Evolutionary conservation across 768 basidiomycete genomes (phyloP), one percentile per base, ranked within the genome.

Genomic region (Trametes maxima): DNA sequence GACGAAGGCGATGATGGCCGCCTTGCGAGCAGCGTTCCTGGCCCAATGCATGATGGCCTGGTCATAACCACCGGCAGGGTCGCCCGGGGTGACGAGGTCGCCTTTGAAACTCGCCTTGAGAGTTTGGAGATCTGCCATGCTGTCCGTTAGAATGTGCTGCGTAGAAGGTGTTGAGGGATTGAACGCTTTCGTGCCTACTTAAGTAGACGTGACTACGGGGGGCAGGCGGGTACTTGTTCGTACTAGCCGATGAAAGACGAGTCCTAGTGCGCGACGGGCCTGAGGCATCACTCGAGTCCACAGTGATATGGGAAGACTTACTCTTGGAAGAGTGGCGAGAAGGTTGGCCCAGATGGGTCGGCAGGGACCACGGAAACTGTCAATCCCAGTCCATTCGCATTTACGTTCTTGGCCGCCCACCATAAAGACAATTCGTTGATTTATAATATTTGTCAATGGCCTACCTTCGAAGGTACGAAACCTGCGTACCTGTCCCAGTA

Each of bases 391-490:
- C 28, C 28, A 33, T 33, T 33, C 28, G 8, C 28, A 13, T 14
- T 40, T 48, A 22, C 13, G 57, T 28, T 14, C 19, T 5, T 24
- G 28, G 28, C 65, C 24, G 60, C 63, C 62, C 59, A 5, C 65
- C 47, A 8, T 68, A 36, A 1, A 82, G 95, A 96, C 0, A 66
- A 60, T 1, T 76, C 70, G 68, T 97, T 92, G 39, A 95, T 75
- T 54, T 97, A 95, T 93, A 44, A 8, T 1, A 25, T 14, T 6
- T 16, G 8, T 21, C 33, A 37, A 17, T 21, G n/a, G 24, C 1
- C 22, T 40, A n/a, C 5, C 12, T 21, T 14, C 46, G 13, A 19
- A 13, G 14, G 13, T 13, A n/a, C 17, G 11, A 13, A 14, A 1
- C 5, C 12, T 13, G 21, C 19, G 45, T 46, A 89, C 93, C 93